Evolutionary conservation across 495 filamentous ascomycete species (phyloP), one percentile per base, ranked within the genome.

Genomic region (Cercophora samala): DNA sequence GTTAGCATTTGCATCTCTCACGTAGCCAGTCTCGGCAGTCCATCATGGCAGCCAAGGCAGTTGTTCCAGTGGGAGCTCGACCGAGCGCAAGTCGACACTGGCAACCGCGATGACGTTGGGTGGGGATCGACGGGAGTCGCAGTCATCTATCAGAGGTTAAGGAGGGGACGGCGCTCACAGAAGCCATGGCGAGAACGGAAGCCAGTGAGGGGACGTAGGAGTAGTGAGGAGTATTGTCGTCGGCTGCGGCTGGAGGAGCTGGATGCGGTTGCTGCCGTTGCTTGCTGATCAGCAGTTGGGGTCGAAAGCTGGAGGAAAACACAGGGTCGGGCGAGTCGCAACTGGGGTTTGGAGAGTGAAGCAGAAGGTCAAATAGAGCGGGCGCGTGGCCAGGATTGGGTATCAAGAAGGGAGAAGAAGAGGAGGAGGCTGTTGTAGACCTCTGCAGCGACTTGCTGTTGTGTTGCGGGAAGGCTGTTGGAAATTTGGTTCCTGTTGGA

Each of bases 181-280:
- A 72, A 68, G 75, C 74, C 75, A 77, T 77, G 64, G 72, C 68
- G 70, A 64, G 59, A 42, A 60, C 46, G 24, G 24, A 62, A 65
- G 53, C 15, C 56, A 60, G 53, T 46, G 29, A 64, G 61, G 21
- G 58, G 25, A 60, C 52, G 23, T 29, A 32, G 13, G n/a, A 21
- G 51, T 63, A 42, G 63, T 46, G 46, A 60, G 55, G 53, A 8
- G 8, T 29, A 29, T 8, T 8, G 63, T 54, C 17, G 63, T 17
- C 22, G 54, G 59, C 21, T 18, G 58, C n/a, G n/a, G n/a, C 6
- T 13, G 56, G 62, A 55, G 59, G 25, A 8, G 15, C 22, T 62
- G 26, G 59, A 42, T 23, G 42, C 24, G n/a, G 67, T 56, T 56
- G 18, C 53, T 56, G 6, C n/a, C n/a, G 53, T 21, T 19, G 53